phyloP scores from a whole-genome alignment of 179 eudicot species.

The Sideroxylon spinosum region DNA sequence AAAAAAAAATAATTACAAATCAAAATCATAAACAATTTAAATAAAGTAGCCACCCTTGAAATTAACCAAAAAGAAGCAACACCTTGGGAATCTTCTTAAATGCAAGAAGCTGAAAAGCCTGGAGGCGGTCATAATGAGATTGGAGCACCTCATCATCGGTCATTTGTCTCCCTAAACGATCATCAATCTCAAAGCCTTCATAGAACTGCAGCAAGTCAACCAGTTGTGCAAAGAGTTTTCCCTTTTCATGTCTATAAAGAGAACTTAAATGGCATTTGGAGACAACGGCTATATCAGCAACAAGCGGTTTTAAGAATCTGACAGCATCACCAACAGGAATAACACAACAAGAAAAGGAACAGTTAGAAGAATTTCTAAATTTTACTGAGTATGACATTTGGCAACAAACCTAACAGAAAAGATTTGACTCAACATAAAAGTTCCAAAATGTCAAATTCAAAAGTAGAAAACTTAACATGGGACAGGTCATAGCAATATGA shows the following conservation, averaged over 20 bases:
- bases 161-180: conserved; percentile 80
- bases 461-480: not conserved
- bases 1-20: not conserved
- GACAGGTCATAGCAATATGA: not conserved
- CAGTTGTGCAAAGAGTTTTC: conserved; percentile 85
- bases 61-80: conserved; percentile 15
- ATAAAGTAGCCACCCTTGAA: not conserved
- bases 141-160: conserved; percentile 94
- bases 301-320: conserved; percentile 82
- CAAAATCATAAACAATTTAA: not conserved
- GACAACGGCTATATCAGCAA: conserved; percentile 95
- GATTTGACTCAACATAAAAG: not conserved
- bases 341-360: not conserved
- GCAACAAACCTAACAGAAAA: not conserved
- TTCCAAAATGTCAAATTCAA: not conserved
- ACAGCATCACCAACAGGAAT: conserved; percentile 19
- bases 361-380: not conserved
- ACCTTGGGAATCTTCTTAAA: conserved; percentile 91
- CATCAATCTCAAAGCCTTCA: conserved; percentile 88
- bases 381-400: not conserved
- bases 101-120: conserved; percentile 85
- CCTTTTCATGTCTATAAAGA: conserved; percentile 80
- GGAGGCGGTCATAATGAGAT: conserved; percentile 87
- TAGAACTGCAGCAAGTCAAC: conserved; percentile 95
- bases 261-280: conserved; percentile 93